Evolutionary conservation across 129 eudicot genomes (phyloP).

Genomic region (Arctium lappa): DNA sequence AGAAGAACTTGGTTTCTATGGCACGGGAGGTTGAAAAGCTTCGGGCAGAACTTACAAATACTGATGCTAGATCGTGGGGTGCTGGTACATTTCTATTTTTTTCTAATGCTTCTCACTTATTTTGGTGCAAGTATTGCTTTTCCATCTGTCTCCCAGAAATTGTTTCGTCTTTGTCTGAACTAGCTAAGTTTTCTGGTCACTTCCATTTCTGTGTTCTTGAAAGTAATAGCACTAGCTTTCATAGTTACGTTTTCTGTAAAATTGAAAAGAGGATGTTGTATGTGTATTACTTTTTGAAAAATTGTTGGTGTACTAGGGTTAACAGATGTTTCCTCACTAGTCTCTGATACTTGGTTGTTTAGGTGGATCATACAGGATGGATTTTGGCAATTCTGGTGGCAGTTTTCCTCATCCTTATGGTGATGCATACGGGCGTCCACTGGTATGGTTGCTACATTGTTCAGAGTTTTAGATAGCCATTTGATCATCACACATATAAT

Average conservation of each 20-base stretch:
- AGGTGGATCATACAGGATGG: slow-evolving; percentile 73
- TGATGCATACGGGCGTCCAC: slow-evolving; percentile 47
- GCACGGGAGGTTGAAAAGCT: slow-evolving; percentile 78
- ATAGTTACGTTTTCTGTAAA: neutral
- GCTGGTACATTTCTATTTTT: slow-evolving; percentile 41
- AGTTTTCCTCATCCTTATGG: slow-evolving; percentile 46
- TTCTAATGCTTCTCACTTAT: neutral
- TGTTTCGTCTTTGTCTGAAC: neutral
- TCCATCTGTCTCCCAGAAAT: neutral
- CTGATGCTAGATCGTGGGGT: slow-evolving; percentile 60
- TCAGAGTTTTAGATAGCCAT: neutral
- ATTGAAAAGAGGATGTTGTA: neutral
- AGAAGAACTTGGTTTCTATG: slow-evolving; percentile 62
- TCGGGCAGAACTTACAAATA: slow-evolving; percentile 58
- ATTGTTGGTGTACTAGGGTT: neutral
- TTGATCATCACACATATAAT: neutral
- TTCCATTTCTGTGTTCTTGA: neutral
- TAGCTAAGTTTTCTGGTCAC: neutral
- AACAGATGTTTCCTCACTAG: neutral
- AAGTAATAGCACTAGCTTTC: slow-evolving; percentile 9
- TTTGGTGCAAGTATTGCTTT: neutral
- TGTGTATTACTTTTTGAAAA: neutral
- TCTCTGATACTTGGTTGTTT: slow-evolving; percentile 8
- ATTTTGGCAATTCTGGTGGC: slow-evolving; percentile 43
- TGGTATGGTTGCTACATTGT: slow-evolving; percentile 36